phyloP scores from a whole-genome alignment of 164 flowering plant genomes.

The Tetracentron sinense region DNA sequence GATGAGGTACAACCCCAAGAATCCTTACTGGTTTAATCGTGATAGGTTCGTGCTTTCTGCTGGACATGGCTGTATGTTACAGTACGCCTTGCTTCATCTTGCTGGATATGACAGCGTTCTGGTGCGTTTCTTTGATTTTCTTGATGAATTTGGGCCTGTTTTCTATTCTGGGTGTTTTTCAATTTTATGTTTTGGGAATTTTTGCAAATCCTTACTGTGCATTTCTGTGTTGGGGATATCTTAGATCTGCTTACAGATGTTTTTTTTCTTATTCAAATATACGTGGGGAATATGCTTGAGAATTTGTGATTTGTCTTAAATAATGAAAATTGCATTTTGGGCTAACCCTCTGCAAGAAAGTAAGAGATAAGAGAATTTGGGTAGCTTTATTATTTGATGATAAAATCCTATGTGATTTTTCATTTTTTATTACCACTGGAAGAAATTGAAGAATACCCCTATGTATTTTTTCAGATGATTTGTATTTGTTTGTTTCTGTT shows the following conservation, averaged over 20 bases:
- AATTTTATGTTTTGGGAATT: not conserved
- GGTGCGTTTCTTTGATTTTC: conserved; percentile 32
- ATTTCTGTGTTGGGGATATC: too few species aligned
- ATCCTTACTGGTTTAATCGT: conserved; percentile 93
- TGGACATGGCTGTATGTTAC: conserved; percentile 97
- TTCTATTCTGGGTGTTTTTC: not conserved
- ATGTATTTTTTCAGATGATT: not conserved
- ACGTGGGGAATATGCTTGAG: too few species aligned
- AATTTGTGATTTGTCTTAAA: not conserved
- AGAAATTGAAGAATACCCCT: not conserved
- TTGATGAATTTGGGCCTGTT: not conserved
- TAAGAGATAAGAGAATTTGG: not conserved
- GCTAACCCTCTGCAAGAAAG: not conserved
- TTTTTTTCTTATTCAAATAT: not conserved
- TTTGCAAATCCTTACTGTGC: not conserved
- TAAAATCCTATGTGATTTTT: not conserved
- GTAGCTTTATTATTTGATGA: not conserved
- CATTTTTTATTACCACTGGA: too few species aligned
- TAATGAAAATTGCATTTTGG: not conserved
- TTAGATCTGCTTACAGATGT: not conserved
- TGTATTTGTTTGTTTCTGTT: not conserved
- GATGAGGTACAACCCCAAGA: conserved; percentile 94
- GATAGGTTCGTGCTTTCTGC: conserved; percentile 95
- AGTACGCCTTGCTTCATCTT: conserved; percentile 91
- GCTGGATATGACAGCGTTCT: conserved; percentile 91